These are phyloP conservation scores for Scutellaria barbata DNA, from an alignment of 257 asterid genomes.

Conservation along the genomic window DNA sequence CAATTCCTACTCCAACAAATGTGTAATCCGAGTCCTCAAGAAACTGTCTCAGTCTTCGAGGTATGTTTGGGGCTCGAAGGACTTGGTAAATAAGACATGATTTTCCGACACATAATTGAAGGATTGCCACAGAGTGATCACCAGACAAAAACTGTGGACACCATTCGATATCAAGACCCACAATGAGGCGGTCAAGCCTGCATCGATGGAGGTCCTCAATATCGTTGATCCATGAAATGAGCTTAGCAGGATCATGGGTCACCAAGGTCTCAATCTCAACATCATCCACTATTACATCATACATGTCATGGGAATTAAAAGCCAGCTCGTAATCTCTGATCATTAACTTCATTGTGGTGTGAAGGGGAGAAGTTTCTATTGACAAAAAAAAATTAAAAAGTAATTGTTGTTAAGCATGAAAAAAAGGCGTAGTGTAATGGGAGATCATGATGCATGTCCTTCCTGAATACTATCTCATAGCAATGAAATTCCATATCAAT, in stretches of 20 bases:
- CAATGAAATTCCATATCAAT: background rate
- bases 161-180: conserved; percentile 10
- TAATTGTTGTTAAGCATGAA: background rate
- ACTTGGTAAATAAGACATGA: conserved; percentile 39
- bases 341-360: background rate
- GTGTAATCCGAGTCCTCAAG: conserved; percentile 29
- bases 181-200: conserved; percentile 9
- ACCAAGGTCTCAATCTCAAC: background rate
- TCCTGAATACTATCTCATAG: background rate
- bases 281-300: background rate
- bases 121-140: conserved; percentile 31
- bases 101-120: conserved; percentile 39
- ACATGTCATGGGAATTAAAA: background rate
- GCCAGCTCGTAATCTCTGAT: background rate
- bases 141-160: background rate
- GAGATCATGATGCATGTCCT: background rate
- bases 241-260: background rate
- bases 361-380: background rate
- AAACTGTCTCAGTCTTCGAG: conserved; percentile 25
- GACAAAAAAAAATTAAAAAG: background rate
- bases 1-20: conserved; percentile 45
- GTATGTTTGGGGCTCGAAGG: conserved; percentile 23
- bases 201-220: background rate
- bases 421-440: too few species aligned
- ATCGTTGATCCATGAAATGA: background rate